Evolutionary conservation across 495 filamentous ascomycete genomes (phyloP), one percentile per base, ranked within the genome.

Genomic region (Trypethelium eluteriae): DNA sequence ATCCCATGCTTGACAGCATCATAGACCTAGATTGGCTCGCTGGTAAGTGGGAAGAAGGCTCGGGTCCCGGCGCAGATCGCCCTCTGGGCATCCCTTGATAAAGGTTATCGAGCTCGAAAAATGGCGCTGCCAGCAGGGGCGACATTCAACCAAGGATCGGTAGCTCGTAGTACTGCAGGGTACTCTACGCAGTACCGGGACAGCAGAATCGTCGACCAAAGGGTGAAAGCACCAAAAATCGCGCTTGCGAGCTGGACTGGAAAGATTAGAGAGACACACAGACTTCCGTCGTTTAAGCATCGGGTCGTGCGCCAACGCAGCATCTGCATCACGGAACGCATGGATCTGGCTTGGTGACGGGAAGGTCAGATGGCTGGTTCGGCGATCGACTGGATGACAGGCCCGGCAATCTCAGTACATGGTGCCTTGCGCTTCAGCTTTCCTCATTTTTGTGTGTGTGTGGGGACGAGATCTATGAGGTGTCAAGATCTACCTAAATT

Each of bases 371-470:
- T 59, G 5, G 53, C 53, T 59, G 53, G 53, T 36, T 59, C 25
- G 53, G 18, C 53, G 32, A 59, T 59, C 53, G 53, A 36, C 53
- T 59, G 53, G 25, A 32, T 59, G 53, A 59, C 53, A 59, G 53
- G 32, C 53, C 25, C 53, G 53, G 53, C 32, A 59, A 59, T 59
- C 53, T 59, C 53, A 18, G 49, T 46, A 12, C 10, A 14, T 53
- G 49, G 49, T 53, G 49, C 10, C 49, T 16, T 18, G 12, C 49
- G 49, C 25, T 53, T 53, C 49, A 18, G 14, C 5, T 11, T 11
- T 53, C 5, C 49, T 18, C 12, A 59, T 18, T n/a, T 59, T 32
- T 59, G 7, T n/a, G 6, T 32, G 32, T 10, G 7, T 7, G 7
- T 14, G 32, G 53, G 10, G 53, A 59, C 53, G 53, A 59, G 53